Evolutionary conservation across 2,329 filamentous ascomycete genomes (phyloP), one percentile per base, ranked within the genome.

Genomic region (Claviceps pazoutovae): DNA sequence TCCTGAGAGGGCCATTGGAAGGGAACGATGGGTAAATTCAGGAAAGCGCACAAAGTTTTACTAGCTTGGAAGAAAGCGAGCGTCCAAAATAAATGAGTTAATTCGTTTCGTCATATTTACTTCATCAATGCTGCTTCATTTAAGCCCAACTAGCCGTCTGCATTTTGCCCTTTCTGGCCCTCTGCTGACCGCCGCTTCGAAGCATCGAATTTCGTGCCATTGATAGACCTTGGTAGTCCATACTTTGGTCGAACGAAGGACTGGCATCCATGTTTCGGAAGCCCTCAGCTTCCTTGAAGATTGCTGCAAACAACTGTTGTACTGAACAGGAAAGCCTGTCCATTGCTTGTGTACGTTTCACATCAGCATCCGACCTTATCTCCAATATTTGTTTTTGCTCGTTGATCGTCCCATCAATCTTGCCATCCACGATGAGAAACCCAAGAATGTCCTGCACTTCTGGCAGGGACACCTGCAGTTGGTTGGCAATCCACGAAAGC

Each of bases 381-480:
- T 89, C 82, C 21, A 98, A 82, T 0, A 83, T 86, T 46, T 91
- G 89, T 53, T 80, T 78, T 67, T 89, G 82, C 70, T 97, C 88
- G 68, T 98, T 86, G 62, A 98, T 91, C 67, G 84, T 86, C 56
- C 88, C 93, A 49, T 82, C 76, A 58, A 98, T 82, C 65, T 89
- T 88, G 62, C 86, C 84, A 64, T 95, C 88, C 55, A 96, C 79
- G 57, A 98, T 97, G 50, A 97, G 74, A 69, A 90, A 95, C 47
- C 89, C 85, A n/a, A 97, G 72, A 56, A 98, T 97, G 61, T 98
- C 93, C 69, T 94, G 85, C 2, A 95, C 89, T 68, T 98, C 93
- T 14, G 79, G 72, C 46, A 88, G 78, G 30, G 84, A 83, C 57
- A 98, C 95, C 65, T 86, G 86, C 56, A 98, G 83, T 61, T 91